Conservation (phyloP, 2,329 filamentous ascomycete genomes). For the Claviceps sp. region DNA sequence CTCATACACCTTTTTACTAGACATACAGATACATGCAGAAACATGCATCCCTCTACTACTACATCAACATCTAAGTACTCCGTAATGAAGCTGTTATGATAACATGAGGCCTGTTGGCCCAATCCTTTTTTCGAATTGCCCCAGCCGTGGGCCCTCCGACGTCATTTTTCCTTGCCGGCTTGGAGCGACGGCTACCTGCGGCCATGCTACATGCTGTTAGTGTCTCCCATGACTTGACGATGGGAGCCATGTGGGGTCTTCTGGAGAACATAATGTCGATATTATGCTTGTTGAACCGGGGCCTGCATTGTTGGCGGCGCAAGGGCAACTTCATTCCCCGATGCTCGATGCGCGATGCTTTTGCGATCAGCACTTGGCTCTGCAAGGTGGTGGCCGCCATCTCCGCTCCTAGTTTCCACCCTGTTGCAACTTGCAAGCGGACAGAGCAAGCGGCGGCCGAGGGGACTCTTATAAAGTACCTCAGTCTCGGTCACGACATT, state of each 20-base stretch:
- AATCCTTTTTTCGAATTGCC: no score
- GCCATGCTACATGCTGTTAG: neutral
- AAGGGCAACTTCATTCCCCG: neutral
- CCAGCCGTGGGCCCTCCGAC: no score
- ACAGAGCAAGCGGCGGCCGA: no score
- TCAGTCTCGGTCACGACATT: no score
- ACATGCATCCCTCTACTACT: no score
- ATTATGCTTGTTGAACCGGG: neutral
- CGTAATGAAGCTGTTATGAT: no score
- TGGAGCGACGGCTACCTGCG: no score
- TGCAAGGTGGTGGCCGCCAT: neutral
- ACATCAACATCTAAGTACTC: neutral
- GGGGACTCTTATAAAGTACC: no score
- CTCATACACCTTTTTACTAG: neutral
- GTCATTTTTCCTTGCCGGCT: no score
- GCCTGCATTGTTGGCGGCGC: neutral
- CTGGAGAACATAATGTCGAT: neutral
- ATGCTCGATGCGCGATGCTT: neutral
- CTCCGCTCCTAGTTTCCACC: neutral
- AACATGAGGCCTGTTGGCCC: no score
- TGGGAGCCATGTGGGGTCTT: slow-evolving; percentile 1
- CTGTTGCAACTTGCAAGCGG: no score
- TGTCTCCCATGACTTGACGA: neutral
- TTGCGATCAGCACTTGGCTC: neutral
- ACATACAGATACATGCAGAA: neutral